Percentiles rank a stretch among this genome's conserved stretches.
Conservation (phyloP, 495 filamentous ascomycete genomes). For the Astrothelium macrocarpum region DNA sequence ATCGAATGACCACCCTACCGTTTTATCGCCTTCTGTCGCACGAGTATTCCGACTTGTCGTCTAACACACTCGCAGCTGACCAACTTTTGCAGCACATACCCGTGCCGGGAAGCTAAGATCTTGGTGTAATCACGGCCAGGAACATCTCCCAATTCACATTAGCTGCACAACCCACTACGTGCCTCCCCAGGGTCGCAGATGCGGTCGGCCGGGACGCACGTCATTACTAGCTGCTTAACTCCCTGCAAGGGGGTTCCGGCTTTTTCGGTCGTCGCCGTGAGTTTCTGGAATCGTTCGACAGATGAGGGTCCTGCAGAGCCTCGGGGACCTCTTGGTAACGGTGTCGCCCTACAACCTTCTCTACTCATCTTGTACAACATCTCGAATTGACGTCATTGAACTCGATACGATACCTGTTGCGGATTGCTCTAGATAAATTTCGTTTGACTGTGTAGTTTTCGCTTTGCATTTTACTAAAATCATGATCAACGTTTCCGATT, state of each 20-base stretch:
- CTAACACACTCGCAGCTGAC: background rate
- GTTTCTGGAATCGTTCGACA: background rate
- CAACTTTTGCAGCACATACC: background rate
- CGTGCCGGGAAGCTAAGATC: background rate
- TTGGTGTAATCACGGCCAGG: background rate
- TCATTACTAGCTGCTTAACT: background rate
- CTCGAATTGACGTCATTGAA: no score
- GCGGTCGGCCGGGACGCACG: background rate
- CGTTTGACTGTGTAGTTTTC: no score
- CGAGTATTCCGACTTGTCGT: background rate
- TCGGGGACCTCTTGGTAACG: background rate
- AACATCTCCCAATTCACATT: background rate
- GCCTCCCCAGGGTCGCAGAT: background rate
- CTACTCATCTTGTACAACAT: no score
- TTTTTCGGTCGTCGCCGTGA: background rate
- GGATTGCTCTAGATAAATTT: no score
- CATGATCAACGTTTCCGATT: no score
- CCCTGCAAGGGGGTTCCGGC: background rate
- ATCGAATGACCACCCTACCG: no score
- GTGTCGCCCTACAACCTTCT: no score
- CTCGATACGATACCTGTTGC: no score
- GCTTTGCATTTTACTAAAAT: no score
- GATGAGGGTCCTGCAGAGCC: background rate
- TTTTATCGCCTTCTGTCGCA: background rate
- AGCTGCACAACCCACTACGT: background rate